phyloP scores from a whole-genome alignment of 176 grass and related monocot genomes.

The Oryza officinalis region DNA sequence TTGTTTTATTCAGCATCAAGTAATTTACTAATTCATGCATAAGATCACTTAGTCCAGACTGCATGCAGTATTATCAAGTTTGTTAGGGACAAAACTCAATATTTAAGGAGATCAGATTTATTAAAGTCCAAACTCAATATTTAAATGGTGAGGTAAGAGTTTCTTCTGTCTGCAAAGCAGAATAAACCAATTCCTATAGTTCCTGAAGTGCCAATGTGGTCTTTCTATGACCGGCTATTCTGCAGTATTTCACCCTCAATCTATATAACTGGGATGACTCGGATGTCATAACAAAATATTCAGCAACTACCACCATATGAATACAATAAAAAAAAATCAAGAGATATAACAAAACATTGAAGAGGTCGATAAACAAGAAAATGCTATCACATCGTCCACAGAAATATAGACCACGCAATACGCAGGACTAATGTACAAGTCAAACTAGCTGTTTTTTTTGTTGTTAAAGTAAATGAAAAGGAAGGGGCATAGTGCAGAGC shows the following conservation, averaged over 20 bases:
- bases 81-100: no score
- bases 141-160: not conserved
- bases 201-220: not conserved
- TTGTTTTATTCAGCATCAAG: not conserved
- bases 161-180: not conserved
- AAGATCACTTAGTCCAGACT: not conserved
- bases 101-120: no score
- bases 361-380: not conserved
- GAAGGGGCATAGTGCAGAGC: not conserved
- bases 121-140: no score
- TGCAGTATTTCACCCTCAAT: not conserved
- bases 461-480: not conserved
- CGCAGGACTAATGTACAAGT: not conserved
- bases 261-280: not conserved
- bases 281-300: slow-evolving; percentile 9
- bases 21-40: not conserved
- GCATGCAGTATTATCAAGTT: not conserved
- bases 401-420: not conserved
- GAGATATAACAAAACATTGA: not conserved
- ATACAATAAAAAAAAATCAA: not conserved
- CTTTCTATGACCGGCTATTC: not conserved
- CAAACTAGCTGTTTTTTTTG: not conserved
- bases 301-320: not conserved
- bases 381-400: not conserved
- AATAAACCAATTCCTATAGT: not conserved